Conservation (phyloP, 257 asterid species). For the Solanum bulbocastanum region DNA sequence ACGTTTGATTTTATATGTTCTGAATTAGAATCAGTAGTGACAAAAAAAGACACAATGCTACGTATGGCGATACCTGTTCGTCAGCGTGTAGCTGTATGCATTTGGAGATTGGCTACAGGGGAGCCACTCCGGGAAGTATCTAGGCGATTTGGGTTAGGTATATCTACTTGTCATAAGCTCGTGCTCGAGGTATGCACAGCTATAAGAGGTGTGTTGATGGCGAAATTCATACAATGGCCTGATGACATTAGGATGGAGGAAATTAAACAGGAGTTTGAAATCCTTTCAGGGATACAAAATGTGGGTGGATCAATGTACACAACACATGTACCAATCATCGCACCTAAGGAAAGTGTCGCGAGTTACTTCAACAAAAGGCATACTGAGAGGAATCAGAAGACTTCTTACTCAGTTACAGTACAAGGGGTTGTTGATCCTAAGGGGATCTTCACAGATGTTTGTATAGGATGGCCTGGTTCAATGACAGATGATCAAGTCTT, state of each 20-base stretch:
- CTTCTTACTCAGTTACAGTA: constrained; percentile 62
- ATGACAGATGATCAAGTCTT: constrained; percentile 71
- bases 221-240: constrained; percentile 71
- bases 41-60: constrained; percentile 76
- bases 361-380: constrained; percentile 70
- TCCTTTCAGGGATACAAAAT: constrained; percentile 37
- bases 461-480: constrained; percentile 92
- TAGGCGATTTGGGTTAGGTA: constrained; percentile 72
- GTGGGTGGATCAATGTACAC: constrained; percentile 67
- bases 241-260: constrained; percentile 22
- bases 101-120: constrained; percentile 84
- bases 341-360: constrained; percentile 48
- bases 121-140: constrained; percentile 88
- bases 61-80: constrained; percentile 80
- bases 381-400: constrained; percentile 71
- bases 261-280: constrained; percentile 27
- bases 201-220: constrained; percentile 51
- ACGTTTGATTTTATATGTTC: constrained; percentile 64
- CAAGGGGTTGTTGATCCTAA: constrained; percentile 70
- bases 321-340: constrained; percentile 65
- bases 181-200: constrained; percentile 83
- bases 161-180: constrained; percentile 85
- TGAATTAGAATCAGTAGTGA: constrained; percentile 56
- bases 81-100: constrained; percentile 83
- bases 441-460: constrained; percentile 65